phyloP scores from a whole-genome alignment of 2,329 filamentous ascomycete genomes.

The Ophiostoma perfectum region DNA sequence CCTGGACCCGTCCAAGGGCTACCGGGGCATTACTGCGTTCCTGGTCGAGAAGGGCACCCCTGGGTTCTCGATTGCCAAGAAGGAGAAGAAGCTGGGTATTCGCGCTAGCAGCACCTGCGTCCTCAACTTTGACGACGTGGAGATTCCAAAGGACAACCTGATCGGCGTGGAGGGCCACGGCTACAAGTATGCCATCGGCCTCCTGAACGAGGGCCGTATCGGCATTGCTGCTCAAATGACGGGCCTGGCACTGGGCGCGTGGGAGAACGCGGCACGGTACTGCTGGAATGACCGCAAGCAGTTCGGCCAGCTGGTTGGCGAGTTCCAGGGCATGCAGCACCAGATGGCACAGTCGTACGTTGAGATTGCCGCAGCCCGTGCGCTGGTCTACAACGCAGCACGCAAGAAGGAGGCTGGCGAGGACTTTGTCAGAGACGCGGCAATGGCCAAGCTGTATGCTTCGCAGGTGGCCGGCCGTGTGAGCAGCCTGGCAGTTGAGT shows the following conservation, averaged over 20 bases:
- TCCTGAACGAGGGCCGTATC: conserved; percentile 94
- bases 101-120: conserved; percentile 93
- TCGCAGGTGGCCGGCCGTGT: conserved; percentile 89
- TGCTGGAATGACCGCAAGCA: conserved; percentile 98
- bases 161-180: conserved; percentile 85
- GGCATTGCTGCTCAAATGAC: conserved; percentile 99
- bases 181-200: conserved; percentile 94
- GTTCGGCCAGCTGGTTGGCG: conserved; percentile 86
- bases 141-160: conserved; percentile 80
- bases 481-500: conserved; percentile 81
- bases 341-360: conserved; percentile 95
- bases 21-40: conserved; percentile 96
- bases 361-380: conserved; percentile 85
- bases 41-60: conserved; percentile 83
- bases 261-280: conserved; percentile 89
- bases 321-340: conserved; percentile 99
- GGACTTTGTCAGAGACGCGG: conserved; percentile 90
- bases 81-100: conserved; percentile 99
- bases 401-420: conserved; percentile 97
- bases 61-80: conserved; percentile 95
- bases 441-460: conserved; percentile 95
- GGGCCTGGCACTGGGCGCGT: conserved; percentile 86
- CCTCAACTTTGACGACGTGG: conserved; percentile 93
- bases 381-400: conserved; percentile 90
- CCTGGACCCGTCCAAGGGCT: conserved; percentile 82